Conservation (phyloP, 345 rosid species). For the Camelina laxa region DNA sequence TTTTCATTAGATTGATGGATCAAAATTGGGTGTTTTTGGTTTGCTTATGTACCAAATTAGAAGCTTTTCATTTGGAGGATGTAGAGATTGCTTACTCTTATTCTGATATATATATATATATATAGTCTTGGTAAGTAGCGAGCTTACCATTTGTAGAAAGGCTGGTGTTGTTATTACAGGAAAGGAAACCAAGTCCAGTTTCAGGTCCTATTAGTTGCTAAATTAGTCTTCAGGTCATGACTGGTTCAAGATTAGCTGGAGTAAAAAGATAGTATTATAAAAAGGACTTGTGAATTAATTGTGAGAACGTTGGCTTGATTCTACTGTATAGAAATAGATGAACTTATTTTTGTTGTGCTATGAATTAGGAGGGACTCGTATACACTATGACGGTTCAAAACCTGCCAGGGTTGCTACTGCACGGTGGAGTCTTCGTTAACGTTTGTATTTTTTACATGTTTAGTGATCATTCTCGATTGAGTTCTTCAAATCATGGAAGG, state of each 20-base stretch:
- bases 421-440: too few species aligned
- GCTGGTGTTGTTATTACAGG: background rate
- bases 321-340: background rate
- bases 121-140: background rate
- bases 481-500: too few species aligned
- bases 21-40: background rate
- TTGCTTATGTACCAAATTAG: slow-evolving; percentile 9
- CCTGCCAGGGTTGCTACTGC: too few species aligned
- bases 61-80: background rate
- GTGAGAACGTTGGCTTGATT: background rate
- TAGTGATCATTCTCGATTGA: too few species aligned
- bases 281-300: background rate
- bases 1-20: background rate
- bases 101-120: too few species aligned
- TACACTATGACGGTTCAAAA: too few species aligned
- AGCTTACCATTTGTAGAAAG: background rate
- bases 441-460: too few species aligned
- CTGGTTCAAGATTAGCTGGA: background rate
- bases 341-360: background rate
- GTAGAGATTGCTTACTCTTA: too few species aligned
- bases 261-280: background rate
- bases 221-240: background rate
- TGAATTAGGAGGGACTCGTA: too few species aligned
- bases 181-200: background rate
- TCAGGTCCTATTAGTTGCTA: background rate